Conservation (phyloP, 2,329 filamentous ascomycete species). For the Aspergillus neoniger region DNA sequence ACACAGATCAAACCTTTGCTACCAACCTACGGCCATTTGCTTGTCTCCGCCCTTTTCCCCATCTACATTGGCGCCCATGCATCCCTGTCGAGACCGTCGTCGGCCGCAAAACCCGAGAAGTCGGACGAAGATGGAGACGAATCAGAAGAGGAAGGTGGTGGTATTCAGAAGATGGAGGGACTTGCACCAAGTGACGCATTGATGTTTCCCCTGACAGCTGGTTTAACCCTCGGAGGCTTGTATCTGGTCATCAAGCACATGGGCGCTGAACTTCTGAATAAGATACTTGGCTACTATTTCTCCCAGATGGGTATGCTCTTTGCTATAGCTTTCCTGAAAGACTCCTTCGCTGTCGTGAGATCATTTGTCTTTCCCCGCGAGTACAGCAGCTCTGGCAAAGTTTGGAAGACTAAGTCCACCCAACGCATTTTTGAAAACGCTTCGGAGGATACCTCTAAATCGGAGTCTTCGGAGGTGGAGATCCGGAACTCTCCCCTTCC, state of each 20-base stretch:
- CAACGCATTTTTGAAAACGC: conserved; percentile 32
- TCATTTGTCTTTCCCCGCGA: conserved; percentile 73
- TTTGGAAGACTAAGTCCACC: conserved; percentile 50
- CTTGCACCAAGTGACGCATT: conserved; percentile 78
- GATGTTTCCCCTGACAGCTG: conserved; percentile 78
- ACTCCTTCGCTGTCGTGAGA: conserved; percentile 64
- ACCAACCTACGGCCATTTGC: conserved; percentile 62
- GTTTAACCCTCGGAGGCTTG: conserved; percentile 68
- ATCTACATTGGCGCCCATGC: conserved; percentile 85
- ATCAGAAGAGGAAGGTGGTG: conserved; percentile 52
- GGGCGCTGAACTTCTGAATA: conserved; percentile 76
- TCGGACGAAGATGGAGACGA: conserved; percentile 36
- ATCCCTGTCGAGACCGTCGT: conserved; percentile 79
- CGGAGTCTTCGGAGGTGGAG: conserved; percentile 24
- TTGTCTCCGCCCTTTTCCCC: conserved; percentile 72
- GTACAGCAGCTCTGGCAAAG: conserved; percentile 57
- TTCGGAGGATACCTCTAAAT: conserved; percentile 10
- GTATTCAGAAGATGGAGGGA: conserved; percentile 63
- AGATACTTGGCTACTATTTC: conserved; percentile 81
- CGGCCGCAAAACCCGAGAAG: conserved; percentile 65
- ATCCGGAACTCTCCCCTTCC: conserved; percentile 53
- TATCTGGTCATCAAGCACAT: conserved; percentile 91
- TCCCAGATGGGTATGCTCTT: conserved; percentile 77
- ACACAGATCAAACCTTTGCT: conserved; percentile 48
- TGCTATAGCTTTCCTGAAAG: conserved; percentile 71